These are phyloP conservation scores for Fusarium proliferatum DNA, from an alignment of 2,329 filamentous ascomycete species.

Conservation along the genomic window DNA sequence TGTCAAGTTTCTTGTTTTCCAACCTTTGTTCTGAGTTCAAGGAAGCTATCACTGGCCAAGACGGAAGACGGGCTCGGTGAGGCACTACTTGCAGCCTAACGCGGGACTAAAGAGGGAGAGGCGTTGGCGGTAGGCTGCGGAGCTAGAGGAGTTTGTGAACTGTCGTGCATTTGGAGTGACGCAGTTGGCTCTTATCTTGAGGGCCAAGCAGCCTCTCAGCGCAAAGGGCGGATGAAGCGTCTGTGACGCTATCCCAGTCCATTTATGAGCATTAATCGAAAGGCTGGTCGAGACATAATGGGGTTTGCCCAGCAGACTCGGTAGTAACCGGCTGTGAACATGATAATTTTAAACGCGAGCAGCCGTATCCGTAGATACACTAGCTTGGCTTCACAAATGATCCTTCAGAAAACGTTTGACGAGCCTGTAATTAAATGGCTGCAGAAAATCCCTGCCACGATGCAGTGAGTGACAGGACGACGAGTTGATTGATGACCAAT, in stretches of 20 bases:
- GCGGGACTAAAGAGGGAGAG: constrained; percentile 31
- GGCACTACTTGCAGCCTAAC: constrained; percentile 15
- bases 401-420: constrained; percentile 11
- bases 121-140: constrained; percentile 22
- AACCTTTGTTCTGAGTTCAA: constrained; percentile 18
- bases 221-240: not conserved
- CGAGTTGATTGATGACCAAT: constrained; percentile 23
- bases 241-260: not conserved
- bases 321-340: not conserved
- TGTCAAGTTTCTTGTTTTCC: constrained; percentile 11
- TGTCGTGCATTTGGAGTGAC: constrained; percentile 22
- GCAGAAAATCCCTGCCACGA: constrained; percentile 20
- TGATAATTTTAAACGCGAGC: not conserved
- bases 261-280: not conserved
- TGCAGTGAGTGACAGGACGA: constrained; percentile 5
- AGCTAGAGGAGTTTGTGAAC: constrained; percentile 22
- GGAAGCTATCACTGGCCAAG: constrained; percentile 18
- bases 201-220: not conserved
- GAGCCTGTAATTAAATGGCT: constrained; percentile 28
- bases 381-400: not conserved
- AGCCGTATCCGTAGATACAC: not conserved
- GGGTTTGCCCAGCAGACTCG: not conserved
- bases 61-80: constrained; percentile 10
- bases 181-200: constrained; percentile 6
- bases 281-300: not conserved